phyloP scores from a whole-genome alignment of 257 asterid species.

The Knoxia roxburghii region DNA sequence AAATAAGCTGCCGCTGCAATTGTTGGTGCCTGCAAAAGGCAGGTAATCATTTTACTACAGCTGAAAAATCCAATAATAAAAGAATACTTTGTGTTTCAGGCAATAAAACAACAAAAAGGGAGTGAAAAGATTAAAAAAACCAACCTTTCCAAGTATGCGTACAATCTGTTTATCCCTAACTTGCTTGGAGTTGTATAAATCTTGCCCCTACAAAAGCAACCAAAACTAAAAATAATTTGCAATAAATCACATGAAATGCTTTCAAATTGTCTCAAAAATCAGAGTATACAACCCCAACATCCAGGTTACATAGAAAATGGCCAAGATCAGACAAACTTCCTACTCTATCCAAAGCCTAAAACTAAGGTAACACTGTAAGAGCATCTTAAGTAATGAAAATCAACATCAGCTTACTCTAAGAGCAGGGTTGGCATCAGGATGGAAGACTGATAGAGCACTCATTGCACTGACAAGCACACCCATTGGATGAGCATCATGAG shows the following conservation, averaged over 20 bases:
- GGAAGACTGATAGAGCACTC: slow-evolving; percentile 94
- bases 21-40: slow-evolving; percentile 78
- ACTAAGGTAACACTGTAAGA: slow-evolving; percentile 2
- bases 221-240: not conserved
- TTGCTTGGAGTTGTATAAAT: slow-evolving; percentile 77
- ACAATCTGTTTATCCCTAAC: slow-evolving; percentile 90
- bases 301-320: not conserved
- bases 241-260: not conserved
- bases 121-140: slow-evolving; percentile 29
- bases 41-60: not conserved
- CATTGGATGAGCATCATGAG: slow-evolving; percentile 99
- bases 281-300: not conserved
- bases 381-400: not conserved
- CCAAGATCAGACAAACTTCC: not conserved
- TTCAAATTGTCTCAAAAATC: not conserved
- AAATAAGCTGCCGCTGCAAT: slow-evolving; percentile 99
- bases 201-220: slow-evolving; percentile 60
- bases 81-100: not conserved
- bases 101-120: slow-evolving; percentile 6
- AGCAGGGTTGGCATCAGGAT: slow-evolving; percentile 99
- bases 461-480: slow-evolving; percentile 97
- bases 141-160: slow-evolving; percentile 92
- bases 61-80: not conserved
- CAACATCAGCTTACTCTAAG: slow-evolving; percentile 55
- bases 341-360: not conserved